These are phyloP conservation scores for Trametes sanguinea DNA, from an alignment of 768 basidiomycete species.

Conservation along the genomic window DNA sequence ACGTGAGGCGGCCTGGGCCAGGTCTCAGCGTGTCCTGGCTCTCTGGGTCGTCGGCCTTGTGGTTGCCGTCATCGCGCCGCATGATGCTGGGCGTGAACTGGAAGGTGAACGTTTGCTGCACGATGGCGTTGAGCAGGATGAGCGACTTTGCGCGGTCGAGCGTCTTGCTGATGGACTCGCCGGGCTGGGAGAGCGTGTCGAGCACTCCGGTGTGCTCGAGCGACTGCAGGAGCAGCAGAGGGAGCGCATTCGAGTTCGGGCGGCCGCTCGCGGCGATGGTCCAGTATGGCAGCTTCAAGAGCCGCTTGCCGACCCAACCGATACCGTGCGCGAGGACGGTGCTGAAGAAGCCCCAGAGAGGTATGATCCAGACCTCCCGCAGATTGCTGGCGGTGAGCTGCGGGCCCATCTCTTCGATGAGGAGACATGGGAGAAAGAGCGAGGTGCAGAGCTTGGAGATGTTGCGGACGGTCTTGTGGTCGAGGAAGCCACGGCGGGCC, in stretches of 20 bases:
- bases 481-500: constrained; percentile 24
- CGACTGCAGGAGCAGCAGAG: constrained; percentile 32
- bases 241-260: constrained; percentile 34
- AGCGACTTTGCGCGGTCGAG: constrained; percentile 31
- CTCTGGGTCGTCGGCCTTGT: constrained; percentile 16
- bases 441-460: constrained; percentile 31
- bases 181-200: constrained; percentile 19
- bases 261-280: constrained; percentile 34
- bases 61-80: constrained; percentile 21
- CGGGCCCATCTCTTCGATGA: constrained; percentile 35
- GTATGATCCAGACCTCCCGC: constrained; percentile 30
- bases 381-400: constrained; percentile 28
- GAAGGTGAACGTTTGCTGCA: constrained; percentile 34
- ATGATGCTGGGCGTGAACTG: constrained; percentile 31
- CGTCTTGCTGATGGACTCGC: constrained; percentile 21
- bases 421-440: constrained; percentile 34
- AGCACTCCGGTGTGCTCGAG: constrained; percentile 31
- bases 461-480: constrained; percentile 28
- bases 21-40: constrained; percentile 16
- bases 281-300: constrained; percentile 30
- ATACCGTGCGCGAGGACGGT: constrained; percentile 30
- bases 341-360: constrained; percentile 32
- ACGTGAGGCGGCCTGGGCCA: constrained; percentile 20
- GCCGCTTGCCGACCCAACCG: constrained; percentile 28
- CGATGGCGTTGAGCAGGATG: constrained; percentile 34